These are phyloP conservation scores for Magnusiomyces suaveolens DNA, from an alignment of 1,139 yeast genomes.

Conservation along the genomic window DNA sequence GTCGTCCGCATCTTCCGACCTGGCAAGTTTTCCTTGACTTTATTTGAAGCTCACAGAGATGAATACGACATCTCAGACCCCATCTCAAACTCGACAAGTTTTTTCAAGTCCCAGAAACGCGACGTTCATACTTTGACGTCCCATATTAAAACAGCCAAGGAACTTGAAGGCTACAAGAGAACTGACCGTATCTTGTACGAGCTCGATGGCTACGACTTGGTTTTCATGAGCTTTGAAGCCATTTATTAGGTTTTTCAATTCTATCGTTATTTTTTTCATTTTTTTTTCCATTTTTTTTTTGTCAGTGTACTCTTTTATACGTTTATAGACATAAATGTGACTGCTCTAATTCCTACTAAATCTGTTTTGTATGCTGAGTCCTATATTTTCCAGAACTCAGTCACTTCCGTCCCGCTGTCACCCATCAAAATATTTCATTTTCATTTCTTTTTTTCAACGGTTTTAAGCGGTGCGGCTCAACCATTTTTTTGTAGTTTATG, in stretches of 20 bases:
- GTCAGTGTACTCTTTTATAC: neutral
- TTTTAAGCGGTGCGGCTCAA: too few relatives aligned
- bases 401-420: too few relatives aligned
- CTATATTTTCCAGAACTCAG: too few relatives aligned
- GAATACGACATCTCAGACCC: slow-evolving; percentile 12
- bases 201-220: slow-evolving; percentile 46
- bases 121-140: neutral
- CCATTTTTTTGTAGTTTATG: too few relatives aligned
- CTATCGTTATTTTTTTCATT: neutral
- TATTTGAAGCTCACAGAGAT: slow-evolving; percentile 37
- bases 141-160: slow-evolving; percentile 19
- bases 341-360: neutral
- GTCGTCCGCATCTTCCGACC: slow-evolving; percentile 66
- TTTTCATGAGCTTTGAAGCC: slow-evolving; percentile 31
- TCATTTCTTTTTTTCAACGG: too few relatives aligned
- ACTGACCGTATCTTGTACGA: slow-evolving; percentile 66
- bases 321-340: neutral
- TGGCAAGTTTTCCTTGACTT: slow-evolving; percentile 63
- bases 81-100: slow-evolving; percentile 10
- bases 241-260: slow-evolving; percentile 5
- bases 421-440: too few relatives aligned
- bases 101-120: neutral
- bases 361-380: neutral
- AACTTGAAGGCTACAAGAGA: slow-evolving; percentile 45
- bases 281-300: neutral